These are phyloP conservation scores for Polyplosphaeria fusca DNA, from an alignment of 495 filamentous ascomycete genomes.

Conservation along the genomic window DNA sequence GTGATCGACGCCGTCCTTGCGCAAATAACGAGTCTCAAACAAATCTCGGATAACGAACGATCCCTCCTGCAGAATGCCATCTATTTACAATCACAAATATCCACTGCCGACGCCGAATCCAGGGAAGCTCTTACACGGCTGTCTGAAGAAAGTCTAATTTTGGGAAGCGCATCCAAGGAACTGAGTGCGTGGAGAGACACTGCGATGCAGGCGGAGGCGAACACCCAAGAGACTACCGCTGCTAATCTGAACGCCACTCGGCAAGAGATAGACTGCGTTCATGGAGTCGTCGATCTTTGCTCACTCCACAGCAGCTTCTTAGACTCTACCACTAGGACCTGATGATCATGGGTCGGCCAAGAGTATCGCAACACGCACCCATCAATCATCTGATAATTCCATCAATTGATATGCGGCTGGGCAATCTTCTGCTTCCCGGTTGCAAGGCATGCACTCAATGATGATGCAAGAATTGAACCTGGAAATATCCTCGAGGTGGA, in stretches of 20 bases:
- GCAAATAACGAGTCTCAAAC: conserved; percentile 4
- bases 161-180: conserved; percentile 29
- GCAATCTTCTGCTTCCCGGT: too few species aligned
- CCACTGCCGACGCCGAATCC: conserved; percentile 29
- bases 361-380: too few species aligned
- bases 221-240: not conserved
- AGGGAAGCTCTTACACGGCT: conserved; percentile 31
- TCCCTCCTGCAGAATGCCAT: conserved; percentile 24
- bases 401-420: too few species aligned
- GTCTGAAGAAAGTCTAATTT: conserved; percentile 40
- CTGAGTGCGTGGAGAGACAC: conserved; percentile 9
- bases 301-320: conserved; percentile 18
- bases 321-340: not conserved
- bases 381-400: too few species aligned
- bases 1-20: conserved; percentile 2
- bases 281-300: conserved; percentile 12
- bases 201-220: conserved; percentile 3
- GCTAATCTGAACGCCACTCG: conserved; percentile 2
- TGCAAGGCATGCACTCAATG: too few species aligned
- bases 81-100: conserved; percentile 34
- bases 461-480: too few species aligned
- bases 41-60: conserved; percentile 14
- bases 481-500: too few species aligned
- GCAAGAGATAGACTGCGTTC: conserved; percentile 12
- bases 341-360: not conserved